These are phyloP conservation scores for Saccharomyces hybrid DNA, from an alignment of 1,139 yeast genomes.

Conservation along the genomic window DNA sequence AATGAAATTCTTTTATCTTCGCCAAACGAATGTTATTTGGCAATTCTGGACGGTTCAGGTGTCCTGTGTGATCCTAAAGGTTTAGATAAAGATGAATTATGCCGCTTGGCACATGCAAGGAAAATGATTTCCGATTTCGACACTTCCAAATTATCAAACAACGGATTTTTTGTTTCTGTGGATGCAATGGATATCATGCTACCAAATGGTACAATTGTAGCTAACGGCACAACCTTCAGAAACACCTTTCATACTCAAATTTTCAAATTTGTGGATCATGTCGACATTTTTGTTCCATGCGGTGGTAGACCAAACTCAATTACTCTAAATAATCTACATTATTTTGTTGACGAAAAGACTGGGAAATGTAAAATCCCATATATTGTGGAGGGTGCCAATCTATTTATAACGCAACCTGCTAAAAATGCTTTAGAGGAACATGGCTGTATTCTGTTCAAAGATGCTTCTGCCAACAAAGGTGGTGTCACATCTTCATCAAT, in stretches of 20 bases:
- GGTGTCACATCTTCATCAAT: constrained; percentile 96
- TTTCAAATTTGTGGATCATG: constrained; percentile 57
- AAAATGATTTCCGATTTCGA: constrained; percentile 70
- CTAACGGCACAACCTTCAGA: constrained; percentile 88
- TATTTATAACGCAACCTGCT: constrained; percentile 91
- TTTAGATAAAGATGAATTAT: constrained; percentile 68
- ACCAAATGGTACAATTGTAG: constrained; percentile 66
- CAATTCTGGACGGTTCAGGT: constrained; percentile 93
- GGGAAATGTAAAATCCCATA: constrained; percentile 77
- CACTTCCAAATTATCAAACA: constrained; percentile 52
- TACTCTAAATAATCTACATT: constrained; percentile 74
- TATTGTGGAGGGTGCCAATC: constrained; percentile 95
- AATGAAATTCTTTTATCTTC: constrained; percentile 84
- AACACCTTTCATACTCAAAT: constrained; percentile 79
- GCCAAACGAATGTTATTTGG: constrained; percentile 70
- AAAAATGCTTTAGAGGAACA: constrained; percentile 79
- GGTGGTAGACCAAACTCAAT: constrained; percentile 98
- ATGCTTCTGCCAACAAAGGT: constrained; percentile 96
- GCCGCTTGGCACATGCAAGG: constrained; percentile 72
- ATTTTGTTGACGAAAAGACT: constrained; percentile 63
- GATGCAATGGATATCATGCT: constrained; percentile 75
- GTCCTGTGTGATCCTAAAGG: constrained; percentile 90
- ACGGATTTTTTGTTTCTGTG: constrained; percentile 77
- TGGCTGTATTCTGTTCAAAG: constrained; percentile 83
- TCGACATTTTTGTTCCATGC: constrained; percentile 89